Percentiles rank a stretch among this genome's conserved stretches.
Evolutionary conservation across 2,329 filamentous ascomycete species (phyloP).

Genomic region (Thielaviopsis ethacetica): DNA sequence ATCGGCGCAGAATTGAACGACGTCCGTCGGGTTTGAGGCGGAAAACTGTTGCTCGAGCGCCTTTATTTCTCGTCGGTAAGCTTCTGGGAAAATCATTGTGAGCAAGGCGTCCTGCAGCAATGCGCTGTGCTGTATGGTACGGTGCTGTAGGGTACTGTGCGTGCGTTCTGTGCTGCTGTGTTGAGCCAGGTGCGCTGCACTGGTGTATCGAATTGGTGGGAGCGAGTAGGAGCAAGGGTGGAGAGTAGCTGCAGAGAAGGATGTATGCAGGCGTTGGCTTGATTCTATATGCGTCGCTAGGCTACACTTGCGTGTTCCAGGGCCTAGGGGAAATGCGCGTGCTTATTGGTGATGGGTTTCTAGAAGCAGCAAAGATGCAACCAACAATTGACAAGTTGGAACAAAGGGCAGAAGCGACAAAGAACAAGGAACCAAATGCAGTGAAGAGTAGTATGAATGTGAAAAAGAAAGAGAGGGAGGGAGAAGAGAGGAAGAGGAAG

Average conservation of each 20-base stretch:
- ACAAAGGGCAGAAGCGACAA: neutral
- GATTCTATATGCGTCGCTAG: neutral
- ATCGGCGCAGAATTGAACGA: conserved; percentile 55
- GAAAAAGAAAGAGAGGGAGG: neutral
- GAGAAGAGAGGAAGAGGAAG: neutral
- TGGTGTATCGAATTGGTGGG: neutral
- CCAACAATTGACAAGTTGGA: neutral
- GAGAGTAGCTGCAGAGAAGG: neutral
- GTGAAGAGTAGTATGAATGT: neutral
- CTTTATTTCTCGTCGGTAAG: conserved; percentile 46
- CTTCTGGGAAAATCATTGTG: conserved; percentile 30
- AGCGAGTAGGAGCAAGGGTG: neutral
- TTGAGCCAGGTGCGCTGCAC: neutral
- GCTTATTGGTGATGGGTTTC: conserved; percentile 2
- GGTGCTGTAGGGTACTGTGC: neutral
- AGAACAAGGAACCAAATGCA: neutral
- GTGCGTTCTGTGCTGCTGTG: neutral
- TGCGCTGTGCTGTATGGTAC: conserved; percentile 4
- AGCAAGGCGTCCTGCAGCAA: conserved; percentile 6
- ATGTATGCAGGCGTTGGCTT: neutral
- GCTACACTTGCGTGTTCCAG: conserved; percentile 2
- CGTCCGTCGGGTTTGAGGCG: conserved; percentile 42
- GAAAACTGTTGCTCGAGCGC: conserved; percentile 44
- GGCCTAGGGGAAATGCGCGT: conserved; percentile 1
- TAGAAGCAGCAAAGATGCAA: conserved; percentile 5